phyloP scores from a whole-genome alignment of 2,329 filamentous ascomycete genomes.

The Cercospora brassicicola region DNA sequence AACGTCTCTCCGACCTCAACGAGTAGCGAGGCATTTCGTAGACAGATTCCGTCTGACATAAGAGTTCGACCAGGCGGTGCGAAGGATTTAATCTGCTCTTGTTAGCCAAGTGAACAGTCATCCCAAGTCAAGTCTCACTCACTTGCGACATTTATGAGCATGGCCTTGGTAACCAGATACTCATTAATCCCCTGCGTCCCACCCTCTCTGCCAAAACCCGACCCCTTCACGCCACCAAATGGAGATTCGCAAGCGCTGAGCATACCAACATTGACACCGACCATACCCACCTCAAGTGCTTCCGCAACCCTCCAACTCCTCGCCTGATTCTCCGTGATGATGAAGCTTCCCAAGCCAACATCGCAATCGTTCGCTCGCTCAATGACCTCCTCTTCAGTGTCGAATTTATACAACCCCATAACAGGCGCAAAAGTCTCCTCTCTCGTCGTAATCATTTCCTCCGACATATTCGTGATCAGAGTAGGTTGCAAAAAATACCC shows the following conservation, averaged over 20 bases:
- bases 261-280: conserved; percentile 62
- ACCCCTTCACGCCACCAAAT: conserved; percentile 48
- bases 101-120: background rate
- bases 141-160: conserved; percentile 15
- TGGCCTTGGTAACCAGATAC: conserved; percentile 41
- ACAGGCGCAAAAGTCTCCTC: conserved; percentile 98
- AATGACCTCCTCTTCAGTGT: conserved; percentile 85
- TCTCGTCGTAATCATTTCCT: conserved; percentile 76
- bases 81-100: background rate
- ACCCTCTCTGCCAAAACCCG: conserved; percentile 55
- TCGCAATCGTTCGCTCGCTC: conserved; percentile 76
- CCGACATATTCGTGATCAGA: conserved; percentile 80
- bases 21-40: background rate
- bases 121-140: background rate
- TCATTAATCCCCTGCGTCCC: conserved; percentile 62
- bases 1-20: background rate
- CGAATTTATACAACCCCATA: conserved; percentile 83
- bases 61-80: background rate
- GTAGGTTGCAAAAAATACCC: conserved; percentile 86
- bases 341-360: conserved; percentile 90
- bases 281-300: conserved; percentile 78
- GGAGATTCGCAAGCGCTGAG: conserved; percentile 31
- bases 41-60: background rate
- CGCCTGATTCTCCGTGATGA: conserved; percentile 69
- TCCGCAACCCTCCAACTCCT: conserved; percentile 62